Evolutionary conservation across 495 filamentous ascomycete genomes (phyloP), one percentile per base, ranked within the genome.

Genomic region (Penicillium pancosmium): DNA sequence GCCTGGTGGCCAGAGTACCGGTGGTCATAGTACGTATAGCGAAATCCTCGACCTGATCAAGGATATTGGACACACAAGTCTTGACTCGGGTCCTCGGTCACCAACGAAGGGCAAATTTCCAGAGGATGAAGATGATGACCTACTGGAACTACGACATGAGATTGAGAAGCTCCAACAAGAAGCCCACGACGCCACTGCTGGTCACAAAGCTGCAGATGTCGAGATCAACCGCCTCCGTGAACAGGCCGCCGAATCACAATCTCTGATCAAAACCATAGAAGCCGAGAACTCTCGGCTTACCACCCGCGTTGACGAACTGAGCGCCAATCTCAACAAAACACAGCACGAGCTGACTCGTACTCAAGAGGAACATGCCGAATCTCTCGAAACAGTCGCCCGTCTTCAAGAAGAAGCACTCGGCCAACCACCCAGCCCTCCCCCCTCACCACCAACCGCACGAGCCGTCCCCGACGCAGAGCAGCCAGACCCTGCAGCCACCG

Each of bases 371-470:
- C 72, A 79, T 48, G 69, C 71, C 19, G 64, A 69, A 44, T 69
- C 68, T 21, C 81, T 87, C 0, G 82, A 85, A 51, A 97, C 90
- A 62, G 86, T 93, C 73, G 92, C 95, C 69, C 84, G 91, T 50
- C 82, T 98, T 65, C 91, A 94, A 68, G 91, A 94, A 57, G 91
- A 97, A 69, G 91, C 89, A 65, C 81, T 65, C 9, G 43, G 41
- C 23, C 66, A 72, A 50, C 72, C 71, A 51, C 66, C 67, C 13
- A 70, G 62, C 50, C 66, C 70, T 46, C 68, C 65, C n/a, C 67
- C 59, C 5, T 69, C 68, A 43, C 70, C 68, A 21, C 69, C 64
- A 46, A 50, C 16, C 35, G 34, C 57, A 8, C 71, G 46, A 23
- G 55, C 38, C n/a, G 33, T 52, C 18, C 23, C 10, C 34, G 31